Percentiles rank a stretch among this genome's conserved stretches.
Evolutionary conservation across 1,284 basidiomycete genomes (phyloP).

Genomic region (Cryptococcus hybrid): DNA sequence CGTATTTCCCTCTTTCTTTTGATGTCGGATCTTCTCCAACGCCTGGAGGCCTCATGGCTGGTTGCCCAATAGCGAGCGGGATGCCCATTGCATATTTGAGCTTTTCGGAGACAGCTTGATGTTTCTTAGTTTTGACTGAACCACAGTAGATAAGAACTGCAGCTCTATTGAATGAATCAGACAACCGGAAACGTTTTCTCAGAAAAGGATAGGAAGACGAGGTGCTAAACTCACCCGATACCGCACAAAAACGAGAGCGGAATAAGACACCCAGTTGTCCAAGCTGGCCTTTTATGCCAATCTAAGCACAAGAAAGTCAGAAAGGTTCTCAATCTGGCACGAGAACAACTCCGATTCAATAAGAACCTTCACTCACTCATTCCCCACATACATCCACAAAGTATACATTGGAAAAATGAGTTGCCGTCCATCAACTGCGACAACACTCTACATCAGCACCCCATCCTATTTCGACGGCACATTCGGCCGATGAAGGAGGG

Average conservation of each 20-base stretch:
- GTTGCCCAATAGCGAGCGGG: constrained; percentile 20
- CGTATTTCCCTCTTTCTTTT: background rate
- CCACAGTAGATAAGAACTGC: constrained; percentile 77
- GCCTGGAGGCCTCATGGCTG: background rate
- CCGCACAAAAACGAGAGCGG: constrained; percentile 75
- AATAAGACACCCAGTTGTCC: constrained; percentile 66
- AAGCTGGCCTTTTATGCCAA: constrained; percentile 51
- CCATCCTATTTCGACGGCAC: no score
- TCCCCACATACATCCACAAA: constrained; percentile 77
- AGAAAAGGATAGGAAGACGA: background rate
- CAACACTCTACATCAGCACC: no score
- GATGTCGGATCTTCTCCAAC: background rate
- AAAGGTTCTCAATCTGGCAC: no score
- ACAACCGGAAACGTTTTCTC: background rate
- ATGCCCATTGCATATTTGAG: constrained; percentile 65
- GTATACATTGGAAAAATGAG: constrained; percentile 66
- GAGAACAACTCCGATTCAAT: no score
- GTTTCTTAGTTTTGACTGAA: constrained; percentile 72
- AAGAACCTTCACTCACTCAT: constrained; percentile 46
- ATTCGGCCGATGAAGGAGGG: no score
- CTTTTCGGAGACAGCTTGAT: constrained; percentile 66
- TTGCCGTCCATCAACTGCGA: constrained; percentile 67
- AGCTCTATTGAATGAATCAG: constrained; percentile 50
- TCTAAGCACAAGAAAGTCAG: constrained; percentile 13
- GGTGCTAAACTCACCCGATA: constrained; percentile 52